Percentiles rank a stretch among this genome's conserved stretches.
Evolutionary conservation across 1,139 yeast genomes (phyloP).

Genomic region (Meyerozyma sp.): DNA sequence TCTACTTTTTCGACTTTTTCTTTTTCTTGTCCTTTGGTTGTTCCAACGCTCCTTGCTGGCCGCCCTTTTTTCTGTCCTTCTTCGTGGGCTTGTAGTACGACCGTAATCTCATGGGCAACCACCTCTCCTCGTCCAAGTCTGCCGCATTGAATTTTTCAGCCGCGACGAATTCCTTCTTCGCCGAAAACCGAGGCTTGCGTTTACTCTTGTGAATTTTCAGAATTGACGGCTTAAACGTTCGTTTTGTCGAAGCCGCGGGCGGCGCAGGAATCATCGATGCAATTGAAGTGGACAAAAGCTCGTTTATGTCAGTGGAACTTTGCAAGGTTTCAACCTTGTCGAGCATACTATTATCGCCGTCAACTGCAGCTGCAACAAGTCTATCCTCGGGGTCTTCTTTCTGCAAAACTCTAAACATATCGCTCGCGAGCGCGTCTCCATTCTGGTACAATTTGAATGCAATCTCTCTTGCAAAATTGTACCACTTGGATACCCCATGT

Average conservation of each 20-base stretch:
- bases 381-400: background rate
- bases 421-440: background rate
- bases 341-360: background rate
- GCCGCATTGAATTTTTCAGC: slow-evolving; percentile 18
- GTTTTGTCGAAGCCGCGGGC: background rate
- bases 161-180: slow-evolving; percentile 30
- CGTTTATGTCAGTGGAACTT: slow-evolving; percentile 16
- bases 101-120: slow-evolving; percentile 87
- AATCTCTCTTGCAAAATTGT: background rate
- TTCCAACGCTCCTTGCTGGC: slow-evolving; percentile 61
- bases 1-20: background rate
- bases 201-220: slow-evolving; percentile 19
- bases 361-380: background rate
- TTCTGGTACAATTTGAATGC: background rate
- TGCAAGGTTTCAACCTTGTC: background rate
- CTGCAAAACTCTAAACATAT: background rate
- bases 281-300: slow-evolving; percentile 22
- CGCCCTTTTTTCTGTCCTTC: slow-evolving; percentile 58
- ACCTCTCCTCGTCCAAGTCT: slow-evolving; percentile 57
- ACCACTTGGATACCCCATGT: background rate
- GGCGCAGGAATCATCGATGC: slow-evolving; percentile 4
- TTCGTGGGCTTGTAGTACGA: slow-evolving; percentile 76
- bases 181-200: slow-evolving; percentile 30
- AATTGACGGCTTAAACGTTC: background rate
- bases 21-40: background rate